Base-by-base conservation (phyloP, 352 stramenopile species). In the Phytopythium ostracodes region DNA sequence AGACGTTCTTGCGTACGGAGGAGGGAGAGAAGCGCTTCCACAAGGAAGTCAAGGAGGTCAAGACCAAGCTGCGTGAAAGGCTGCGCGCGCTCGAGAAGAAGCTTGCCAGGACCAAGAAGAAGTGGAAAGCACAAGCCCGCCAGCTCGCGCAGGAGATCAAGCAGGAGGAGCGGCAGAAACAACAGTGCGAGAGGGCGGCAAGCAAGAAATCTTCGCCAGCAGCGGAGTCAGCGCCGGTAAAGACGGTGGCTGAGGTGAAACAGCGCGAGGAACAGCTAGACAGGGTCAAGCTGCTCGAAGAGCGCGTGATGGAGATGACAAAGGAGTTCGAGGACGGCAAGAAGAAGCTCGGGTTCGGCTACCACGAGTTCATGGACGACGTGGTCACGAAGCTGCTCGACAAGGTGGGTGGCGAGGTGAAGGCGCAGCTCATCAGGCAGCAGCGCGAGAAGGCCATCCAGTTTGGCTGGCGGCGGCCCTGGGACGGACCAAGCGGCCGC, bases 11-110 rank as follows among this genome's bases (percentile, higher is more conserved):
- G 6, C 58, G 71, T 47, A 90, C 79, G 6, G 40, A 65, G 2
- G 77, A 91, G 33, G 77, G 79, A 35, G 69, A 88, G 43, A 89
- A 89, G 65, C 71, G 76, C 15, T 91, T 92, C 63, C 76, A 82
- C 24, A 68, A 66, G 10, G 81, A 92, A 57, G 75, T 92, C 6
- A 62, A 65, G 61, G 33, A 57, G 9, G 70, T 81, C 29, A 89
- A 89, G 44, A 67, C 67, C 20, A 49, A 56, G 11, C 59, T 91
- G n/a, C 70, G 78, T 0, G 29, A 43, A 1, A 67, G 83, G 27
- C 67, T 90, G 38, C 69, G 63, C 9, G 63, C 33, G 5, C 65
- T 85, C 11, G 74, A 84, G 56, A 72, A 75, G 57, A 75, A 79
- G 40, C 60, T 84, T 10, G 68, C 65, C 27, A 61, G 58, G 20